phyloP scores from a whole-genome alignment of 2,329 filamentous ascomycete species.

The Phaeosphaeria sp. region DNA sequence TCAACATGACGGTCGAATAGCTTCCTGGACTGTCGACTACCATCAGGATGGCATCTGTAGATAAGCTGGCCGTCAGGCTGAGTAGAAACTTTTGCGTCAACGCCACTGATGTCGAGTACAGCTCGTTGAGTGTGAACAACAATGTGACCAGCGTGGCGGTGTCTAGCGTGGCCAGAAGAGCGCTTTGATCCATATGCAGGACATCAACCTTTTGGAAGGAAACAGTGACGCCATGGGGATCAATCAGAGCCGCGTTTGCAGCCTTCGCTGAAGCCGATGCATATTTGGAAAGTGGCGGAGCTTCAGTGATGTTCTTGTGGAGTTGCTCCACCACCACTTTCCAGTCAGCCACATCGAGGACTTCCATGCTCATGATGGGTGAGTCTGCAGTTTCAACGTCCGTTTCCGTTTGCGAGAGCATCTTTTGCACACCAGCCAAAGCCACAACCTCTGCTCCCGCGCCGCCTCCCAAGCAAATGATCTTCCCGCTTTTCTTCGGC shows the following conservation, averaged over 20 bases:
- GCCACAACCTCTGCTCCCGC: slow-evolving; percentile 72
- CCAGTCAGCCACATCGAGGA: slow-evolving; percentile 89
- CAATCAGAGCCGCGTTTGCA: slow-evolving; percentile 49
- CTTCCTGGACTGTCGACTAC: slow-evolving; percentile 93
- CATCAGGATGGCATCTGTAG: slow-evolving; percentile 71
- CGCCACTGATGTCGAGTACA: slow-evolving; percentile 79
- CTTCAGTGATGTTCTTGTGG: slow-evolving; percentile 60
- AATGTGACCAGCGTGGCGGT: slow-evolving; percentile 70
- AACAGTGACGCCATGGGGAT: slow-evolving; percentile 39
- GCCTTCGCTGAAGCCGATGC: slow-evolving; percentile 55
- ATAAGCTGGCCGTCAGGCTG: slow-evolving; percentile 66
- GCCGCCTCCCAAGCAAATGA: slow-evolving; percentile 69
- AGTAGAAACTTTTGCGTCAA: slow-evolving; percentile 80
- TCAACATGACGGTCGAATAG: slow-evolving; percentile 81
- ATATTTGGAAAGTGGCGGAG: slow-evolving; percentile 56
- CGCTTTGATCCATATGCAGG: slow-evolving; percentile 49
- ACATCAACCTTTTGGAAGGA: slow-evolving; percentile 60
- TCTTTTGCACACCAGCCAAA: slow-evolving; percentile 61
- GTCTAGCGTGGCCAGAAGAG: slow-evolving; percentile 42
- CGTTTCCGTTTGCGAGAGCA: slow-evolving; percentile 30
- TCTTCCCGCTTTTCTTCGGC: slow-evolving; percentile 34
- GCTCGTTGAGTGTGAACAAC: slow-evolving; percentile 94
- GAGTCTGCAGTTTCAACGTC: no score
- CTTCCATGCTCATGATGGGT: slow-evolving; percentile 62
- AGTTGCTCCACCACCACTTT: slow-evolving; percentile 66